Base-by-base conservation (phyloP, 768 basidiomycete genomes). In the Pulveroboletus sp. region DNA sequence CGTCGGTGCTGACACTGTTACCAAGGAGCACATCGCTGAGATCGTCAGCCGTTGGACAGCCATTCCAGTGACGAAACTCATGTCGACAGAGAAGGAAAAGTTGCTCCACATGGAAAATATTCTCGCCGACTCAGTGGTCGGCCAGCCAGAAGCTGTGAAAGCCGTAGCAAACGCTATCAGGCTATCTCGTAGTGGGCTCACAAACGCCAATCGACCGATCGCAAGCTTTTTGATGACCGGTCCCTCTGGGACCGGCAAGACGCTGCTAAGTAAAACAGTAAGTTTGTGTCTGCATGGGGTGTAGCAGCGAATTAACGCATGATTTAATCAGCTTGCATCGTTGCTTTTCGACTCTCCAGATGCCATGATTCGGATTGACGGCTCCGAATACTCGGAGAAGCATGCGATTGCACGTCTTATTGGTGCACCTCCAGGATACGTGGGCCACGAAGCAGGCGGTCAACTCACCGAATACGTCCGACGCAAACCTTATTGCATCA, bases 151-250 rank as follows among this genome's bases (percentile, higher is more conserved):
- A 56, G 94, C 93, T 5, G 86, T 96, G 55, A 89, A 85, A 60
- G 86, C 95, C 5, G 92, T 97, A 29, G 87, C 93, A 10, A 93
- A 95, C 63, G 95, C 95, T 3, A 89, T 98, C 57, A 81, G 95
- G 39, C 71, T 98, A 36, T 94, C 92, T 22, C 80, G 95, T 43
- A 92, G 90, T 59, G 95, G 95, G n/a, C 74, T 99, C n/a, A 78
- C 88, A 36, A 91, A 94, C 63, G 80, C 89, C 27, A 76, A 85
- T 39, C 73, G 92, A 42, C 95, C 95, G 5, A 86, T 96, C 50
- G 93, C 95, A 0, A 90, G 86, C 60, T 96, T 96, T 74, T 71
- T 97, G 47, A 88, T 96, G 79, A 85, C 85, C 7, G 90, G 90
- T n/a, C 90, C 91, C 27, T 88, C 87, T 5, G 92, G 92, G 20